These are phyloP conservation scores for Sugiyamaella novakii DNA, from an alignment of 1,139 yeast genomes.

Conservation along the genomic window DNA sequence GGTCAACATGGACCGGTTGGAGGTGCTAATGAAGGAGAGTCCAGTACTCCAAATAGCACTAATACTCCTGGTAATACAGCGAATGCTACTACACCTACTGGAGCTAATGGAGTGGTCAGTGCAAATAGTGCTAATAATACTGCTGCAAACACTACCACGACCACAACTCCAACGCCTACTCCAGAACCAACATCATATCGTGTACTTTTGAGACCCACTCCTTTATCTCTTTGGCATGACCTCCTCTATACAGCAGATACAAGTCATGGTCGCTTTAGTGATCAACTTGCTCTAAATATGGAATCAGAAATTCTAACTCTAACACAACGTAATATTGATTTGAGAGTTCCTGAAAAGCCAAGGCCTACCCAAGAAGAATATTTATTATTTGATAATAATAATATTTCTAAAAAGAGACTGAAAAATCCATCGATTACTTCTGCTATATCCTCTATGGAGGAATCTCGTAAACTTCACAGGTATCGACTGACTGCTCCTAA, in stretches of 20 bases:
- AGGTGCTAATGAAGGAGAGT: background rate
- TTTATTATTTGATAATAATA: background rate
- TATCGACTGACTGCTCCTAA: constrained; percentile 35
- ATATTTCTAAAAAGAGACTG: constrained; percentile 14
- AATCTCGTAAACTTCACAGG: constrained; percentile 25
- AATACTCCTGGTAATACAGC: background rate
- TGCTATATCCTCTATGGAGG: constrained; percentile 17
- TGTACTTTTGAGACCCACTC: constrained; percentile 78
- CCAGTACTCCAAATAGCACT: background rate
- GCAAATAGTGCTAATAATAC: background rate
- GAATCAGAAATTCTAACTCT: constrained; percentile 81
- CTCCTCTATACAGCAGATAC: constrained; percentile 82
- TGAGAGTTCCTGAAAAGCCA: constrained; percentile 53
- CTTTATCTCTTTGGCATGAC: constrained; percentile 80
- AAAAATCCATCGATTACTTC: background rate
- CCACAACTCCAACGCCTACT: background rate
- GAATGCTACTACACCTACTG: background rate
- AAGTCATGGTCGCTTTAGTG: constrained; percentile 66
- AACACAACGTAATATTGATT: constrained; percentile 73
- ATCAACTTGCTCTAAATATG: constrained; percentile 71
- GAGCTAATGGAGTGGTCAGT: too few species aligned
- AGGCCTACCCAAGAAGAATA: constrained; percentile 11
- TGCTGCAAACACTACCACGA: background rate
- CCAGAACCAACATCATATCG: constrained; percentile 55
- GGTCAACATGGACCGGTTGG: constrained; percentile 9